Evolutionary conservation across 108 stramenopile genomes (phyloP), one percentile per base, ranked within the genome.

Genomic region (Cylindrotheca closterium): DNA sequence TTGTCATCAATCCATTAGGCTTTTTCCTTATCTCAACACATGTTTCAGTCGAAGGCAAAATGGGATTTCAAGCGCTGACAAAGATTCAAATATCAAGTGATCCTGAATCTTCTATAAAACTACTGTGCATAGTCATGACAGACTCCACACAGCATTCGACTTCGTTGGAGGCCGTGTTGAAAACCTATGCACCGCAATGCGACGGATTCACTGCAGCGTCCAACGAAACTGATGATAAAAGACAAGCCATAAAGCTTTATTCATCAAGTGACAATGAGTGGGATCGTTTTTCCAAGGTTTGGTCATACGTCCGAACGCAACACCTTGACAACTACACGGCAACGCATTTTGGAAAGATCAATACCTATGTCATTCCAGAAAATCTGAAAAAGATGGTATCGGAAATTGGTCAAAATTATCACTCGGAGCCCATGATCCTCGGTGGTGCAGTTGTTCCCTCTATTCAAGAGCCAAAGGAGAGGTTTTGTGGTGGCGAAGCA

Each of bases 61-160:
- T 23, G 56, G 81, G 51, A 51, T 79, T 47, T 64, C 69, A 70
- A 55, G 86, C 51, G 58, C 56, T 60, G 89, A 92, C 90, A 65
- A 96, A 96, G 50, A 76, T 89, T 45, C 64, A 91, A 79, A 89
- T 76, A 62, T n/a, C n/a, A n/a, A n/a, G n/a, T n/a, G n/a, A n/a
- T n/a, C n/a, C n/a, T n/a, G 65, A 18, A 73, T 79, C 27, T 71
- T 70, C 45, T 15, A 47, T 26, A 33, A 58, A 52, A 56, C 23
- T 87, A 30, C 74, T 91, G 65, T 91, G 86, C 59, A 54, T 85
- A 17, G 77, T 88, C 5, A 80, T 82, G 42, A 86, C 85, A 7
- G 74, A 78, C 58, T 75, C 79, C 21, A 50, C 30, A 4, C 27
- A 30, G 17, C 60, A 56, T 22, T 19, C 33, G 0, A 29, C 26